phyloP scores from a whole-genome alignment of 1,284 basidiomycete species.

The Thelephora terrestris region DNA sequence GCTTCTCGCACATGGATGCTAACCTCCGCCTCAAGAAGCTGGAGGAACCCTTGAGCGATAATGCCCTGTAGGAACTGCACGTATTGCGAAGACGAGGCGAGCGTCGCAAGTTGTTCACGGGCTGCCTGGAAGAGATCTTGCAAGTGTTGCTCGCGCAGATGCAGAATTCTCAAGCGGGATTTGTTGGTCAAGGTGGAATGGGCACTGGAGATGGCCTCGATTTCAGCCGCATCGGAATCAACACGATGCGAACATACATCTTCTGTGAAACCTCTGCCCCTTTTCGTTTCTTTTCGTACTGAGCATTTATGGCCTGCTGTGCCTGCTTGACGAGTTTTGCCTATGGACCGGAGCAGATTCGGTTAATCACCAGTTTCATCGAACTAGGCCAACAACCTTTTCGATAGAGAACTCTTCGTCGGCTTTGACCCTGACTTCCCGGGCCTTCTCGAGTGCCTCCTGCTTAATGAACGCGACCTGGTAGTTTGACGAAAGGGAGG shows the following conservation, averaged over 20 bases:
- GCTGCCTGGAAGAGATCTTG: conserved; percentile 82
- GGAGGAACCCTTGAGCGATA: conserved; percentile 70
- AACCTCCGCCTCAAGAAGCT: conserved; percentile 54
- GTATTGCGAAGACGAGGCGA: conserved; percentile 50
- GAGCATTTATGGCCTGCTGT: conserved; percentile 83
- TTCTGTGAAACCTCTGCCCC: conserved; percentile 88
- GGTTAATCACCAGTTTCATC: background rate
- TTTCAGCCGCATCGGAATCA: background rate
- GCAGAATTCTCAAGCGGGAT: conserved; percentile 85
- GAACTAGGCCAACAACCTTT: conserved; percentile 49
- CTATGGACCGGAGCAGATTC: conserved; percentile 29
- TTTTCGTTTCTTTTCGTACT: conserved; percentile 91
- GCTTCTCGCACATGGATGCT: conserved; percentile 53
- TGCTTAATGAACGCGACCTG: conserved; percentile 96
- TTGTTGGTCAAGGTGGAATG: conserved; percentile 96
- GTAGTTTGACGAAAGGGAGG: conserved; percentile 1
- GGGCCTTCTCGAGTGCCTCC: conserved; percentile 90
- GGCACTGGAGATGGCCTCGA: conserved; percentile 42
- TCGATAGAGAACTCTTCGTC: conserved; percentile 97
- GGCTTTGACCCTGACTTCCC: conserved; percentile 94
- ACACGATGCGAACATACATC: conserved; percentile 48
- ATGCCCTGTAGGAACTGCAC: conserved; percentile 70
- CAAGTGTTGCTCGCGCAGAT: conserved; percentile 87
- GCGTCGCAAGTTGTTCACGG: conserved; percentile 49
- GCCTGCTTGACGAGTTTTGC: conserved; percentile 95